phyloP scores from a whole-genome alignment of 768 basidiomycete genomes.

The Leccinellum rugosiceps region DNA sequence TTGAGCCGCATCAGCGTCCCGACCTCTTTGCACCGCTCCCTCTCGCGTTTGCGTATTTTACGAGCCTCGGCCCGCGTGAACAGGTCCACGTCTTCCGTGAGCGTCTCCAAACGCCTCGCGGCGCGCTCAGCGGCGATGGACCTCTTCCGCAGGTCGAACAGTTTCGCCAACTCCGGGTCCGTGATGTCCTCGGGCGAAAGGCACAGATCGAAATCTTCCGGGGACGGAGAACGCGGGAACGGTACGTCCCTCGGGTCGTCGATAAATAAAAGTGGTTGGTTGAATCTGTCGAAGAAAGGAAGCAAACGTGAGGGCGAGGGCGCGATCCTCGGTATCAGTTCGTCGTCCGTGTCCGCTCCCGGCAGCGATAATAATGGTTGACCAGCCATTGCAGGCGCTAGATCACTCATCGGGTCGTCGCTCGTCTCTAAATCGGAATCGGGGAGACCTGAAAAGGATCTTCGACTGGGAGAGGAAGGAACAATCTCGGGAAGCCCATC shows the following conservation, averaged over 20 bases:
- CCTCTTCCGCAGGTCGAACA: conserved; percentile 41
- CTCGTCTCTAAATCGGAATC: conserved; percentile 27
- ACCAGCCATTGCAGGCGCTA: conserved; percentile 15
- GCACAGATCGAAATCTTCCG: conserved; percentile 40
- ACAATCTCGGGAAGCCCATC: conserved; percentile 18
- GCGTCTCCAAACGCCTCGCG: conserved; percentile 29
- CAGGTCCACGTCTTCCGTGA: conserved; percentile 37
- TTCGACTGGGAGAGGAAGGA: conserved; percentile 29
- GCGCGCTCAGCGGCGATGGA: conserved; percentile 32
- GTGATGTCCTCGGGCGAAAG: conserved; percentile 30
- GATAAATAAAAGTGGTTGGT: conserved; percentile 39
- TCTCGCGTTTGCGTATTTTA: conserved; percentile 45
- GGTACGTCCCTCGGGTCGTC: conserved; percentile 39
- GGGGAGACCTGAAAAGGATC: conserved; percentile 28
- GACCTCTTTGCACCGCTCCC: conserved; percentile 55
- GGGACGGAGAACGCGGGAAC: conserved; percentile 41
- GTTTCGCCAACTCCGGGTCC: conserved; percentile 37
- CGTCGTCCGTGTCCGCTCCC: conserved; percentile 42
- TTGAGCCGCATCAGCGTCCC: conserved; percentile 56
- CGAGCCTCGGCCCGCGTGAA: conserved; percentile 42
- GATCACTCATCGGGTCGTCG: conserved; percentile 13
- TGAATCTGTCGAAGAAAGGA: conserved; percentile 12
- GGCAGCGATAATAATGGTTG: conserved; percentile 37
- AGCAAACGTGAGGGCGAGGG: conserved; percentile 7
- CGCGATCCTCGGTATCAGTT: conserved; percentile 34